Base-by-base conservation (phyloP, 2,329 filamentous ascomycete genomes). In the Rutstroemia sp. region DNA sequence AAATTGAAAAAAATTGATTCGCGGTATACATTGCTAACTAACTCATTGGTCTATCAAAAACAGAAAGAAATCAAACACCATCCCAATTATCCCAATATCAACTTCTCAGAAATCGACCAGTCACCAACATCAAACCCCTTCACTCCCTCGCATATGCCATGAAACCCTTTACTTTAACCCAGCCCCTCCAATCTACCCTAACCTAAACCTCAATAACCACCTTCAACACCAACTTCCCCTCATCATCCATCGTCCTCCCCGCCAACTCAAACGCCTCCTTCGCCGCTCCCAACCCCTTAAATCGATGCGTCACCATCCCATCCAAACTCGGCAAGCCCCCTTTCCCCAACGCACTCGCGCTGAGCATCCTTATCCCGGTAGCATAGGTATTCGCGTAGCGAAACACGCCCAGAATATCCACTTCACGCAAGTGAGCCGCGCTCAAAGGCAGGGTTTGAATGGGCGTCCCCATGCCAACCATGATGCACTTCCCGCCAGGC, bases 381-480 rank as follows among this genome's bases (percentile, higher is more conserved):
- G 81, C 76, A 66, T 90, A 91, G 0, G 86, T 88, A 69, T 89
- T 88, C 19, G 85, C 85, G 64, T 91, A 91, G 48, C 87, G 79
- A 73, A 91, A 90, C 30, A 89, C 83, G 37, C 87, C 87, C n/a
- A 89, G 72, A 34, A 91, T 85, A 67, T 91, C 87, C 45, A 91
- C 83, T 72, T 92, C 88, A 39, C 86, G 80, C 27, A 89, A 74
- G 41, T 87, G 85, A 3, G 87, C 87, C 5, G 85, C 84, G 7
- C 83, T 87, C 47, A 92, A 74, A 1, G 87, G 87, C 1, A 91
- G 76, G 0, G 86, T 89, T 69, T 90, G 86, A 52, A 89, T 80
- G 0, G 87, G 87, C 5, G 81, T 87, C 39, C 88, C 88, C 87
- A 91, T 91, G 53, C 87, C 88, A 23, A 92, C 86, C 69, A 91